A percentile compares a stretch with the other conserved stretches of the same genome.
Evolutionary conservation across 352 stramenopile genomes (phyloP).

Genomic region (Saprolegnia diclina): DNA sequence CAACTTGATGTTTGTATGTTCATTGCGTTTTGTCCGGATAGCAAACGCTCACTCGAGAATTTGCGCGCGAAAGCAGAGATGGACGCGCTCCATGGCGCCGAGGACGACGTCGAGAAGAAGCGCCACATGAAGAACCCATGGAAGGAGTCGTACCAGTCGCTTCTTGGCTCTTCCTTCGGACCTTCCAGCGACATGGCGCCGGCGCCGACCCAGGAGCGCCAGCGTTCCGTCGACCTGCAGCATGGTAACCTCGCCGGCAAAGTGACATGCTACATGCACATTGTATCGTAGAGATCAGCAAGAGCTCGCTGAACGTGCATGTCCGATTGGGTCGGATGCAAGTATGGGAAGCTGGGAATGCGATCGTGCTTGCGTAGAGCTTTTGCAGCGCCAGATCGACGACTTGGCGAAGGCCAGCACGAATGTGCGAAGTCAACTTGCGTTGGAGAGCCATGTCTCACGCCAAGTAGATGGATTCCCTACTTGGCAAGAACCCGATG

Average conservation of each 20-base stretch:
- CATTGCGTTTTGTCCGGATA: not conserved
- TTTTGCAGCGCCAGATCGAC: slow-evolving; percentile 8
- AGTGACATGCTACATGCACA: no score
- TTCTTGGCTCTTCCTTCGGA: not conserved
- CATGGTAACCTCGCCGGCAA: not conserved
- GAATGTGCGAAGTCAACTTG: not conserved
- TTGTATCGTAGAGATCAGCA: not conserved
- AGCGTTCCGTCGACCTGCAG: not conserved
- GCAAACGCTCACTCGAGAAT: not conserved
- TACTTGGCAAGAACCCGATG: not conserved
- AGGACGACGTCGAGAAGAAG: slow-evolving; percentile 18
- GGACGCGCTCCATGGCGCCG: slow-evolving; percentile 4
- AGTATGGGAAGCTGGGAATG: not conserved
- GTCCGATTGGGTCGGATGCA: not conserved
- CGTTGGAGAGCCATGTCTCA: not conserved
- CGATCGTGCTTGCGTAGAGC: slow-evolving; percentile 10
- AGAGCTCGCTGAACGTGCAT: not conserved
- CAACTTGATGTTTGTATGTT: not conserved
- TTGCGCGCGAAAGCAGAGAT: not conserved
- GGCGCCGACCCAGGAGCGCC: not conserved
- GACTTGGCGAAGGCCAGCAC: not conserved
- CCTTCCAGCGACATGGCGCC: not conserved
- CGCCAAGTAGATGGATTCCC: no score
- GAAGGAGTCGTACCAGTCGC: not conserved
- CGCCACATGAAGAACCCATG: slow-evolving; percentile 4